A percentile compares a stretch with the other conserved stretches of the same genome.
These are phyloP conservation scores for Arachis monticola DNA, from an alignment of 331 rosid genomes.

Conservation along the genomic window DNA sequence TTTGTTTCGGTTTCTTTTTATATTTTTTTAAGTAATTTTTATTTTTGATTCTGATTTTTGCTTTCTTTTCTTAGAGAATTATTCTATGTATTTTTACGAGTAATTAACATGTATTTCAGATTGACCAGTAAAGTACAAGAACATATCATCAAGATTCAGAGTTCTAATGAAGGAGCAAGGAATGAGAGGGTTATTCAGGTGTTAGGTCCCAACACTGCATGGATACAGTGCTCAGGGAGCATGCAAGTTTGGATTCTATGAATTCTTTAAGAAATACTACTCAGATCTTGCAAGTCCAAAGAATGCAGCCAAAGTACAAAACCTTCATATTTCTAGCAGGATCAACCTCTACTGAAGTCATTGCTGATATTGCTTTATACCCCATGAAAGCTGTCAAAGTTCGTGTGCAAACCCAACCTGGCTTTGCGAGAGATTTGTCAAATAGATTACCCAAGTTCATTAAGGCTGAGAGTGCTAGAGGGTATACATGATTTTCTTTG, in stretches of 20 bases:
- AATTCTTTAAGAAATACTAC: slow-evolving; percentile 78
- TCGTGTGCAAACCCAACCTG: slow-evolving; percentile 90
- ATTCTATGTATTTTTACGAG: no score
- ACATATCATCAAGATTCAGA: slow-evolving; percentile 68
- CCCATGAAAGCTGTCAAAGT: slow-evolving; percentile 94
- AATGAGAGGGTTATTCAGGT: slow-evolving; percentile 65
- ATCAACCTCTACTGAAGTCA: slow-evolving; percentile 80
- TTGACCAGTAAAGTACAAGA: slow-evolving; percentile 76
- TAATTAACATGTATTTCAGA: slow-evolving; percentile 43
- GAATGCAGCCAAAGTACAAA: no score
- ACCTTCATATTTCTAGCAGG: no score
- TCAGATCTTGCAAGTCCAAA: no score
- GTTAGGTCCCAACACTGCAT: slow-evolving; percentile 80
- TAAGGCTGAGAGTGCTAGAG: no score
- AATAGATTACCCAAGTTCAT: no score
- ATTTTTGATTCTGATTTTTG: no score
- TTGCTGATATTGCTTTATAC: slow-evolving; percentile 80
- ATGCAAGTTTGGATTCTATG: slow-evolving; percentile 81
- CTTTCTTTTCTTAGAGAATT: no score
- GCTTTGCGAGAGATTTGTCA: not conserved
- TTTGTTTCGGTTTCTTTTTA: no score
- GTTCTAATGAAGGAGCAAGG: slow-evolving; percentile 78
- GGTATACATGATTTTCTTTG: no score
- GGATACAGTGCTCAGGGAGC: slow-evolving; percentile 96
- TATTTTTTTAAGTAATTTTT: no score